Percentiles rank a stretch among this genome's conserved stretches.
Conservation (phyloP, 139 green algal genomes). For the Bryopsis sp. region DNA sequence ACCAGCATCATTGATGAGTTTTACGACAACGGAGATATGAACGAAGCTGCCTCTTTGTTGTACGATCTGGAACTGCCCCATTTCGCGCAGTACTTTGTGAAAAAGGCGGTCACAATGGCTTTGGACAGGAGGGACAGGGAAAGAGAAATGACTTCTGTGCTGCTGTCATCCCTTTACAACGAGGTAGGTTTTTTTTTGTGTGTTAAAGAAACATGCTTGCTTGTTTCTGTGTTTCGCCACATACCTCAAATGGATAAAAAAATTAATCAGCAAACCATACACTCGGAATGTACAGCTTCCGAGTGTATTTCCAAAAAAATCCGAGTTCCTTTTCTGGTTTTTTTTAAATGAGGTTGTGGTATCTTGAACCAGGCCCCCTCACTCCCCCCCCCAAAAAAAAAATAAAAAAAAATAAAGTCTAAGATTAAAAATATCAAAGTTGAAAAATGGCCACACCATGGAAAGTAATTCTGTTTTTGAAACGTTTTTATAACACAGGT, state of each 20-base stretch:
- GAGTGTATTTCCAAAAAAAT: too few species aligned
- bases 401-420: too few species aligned
- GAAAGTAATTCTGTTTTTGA: not conserved
- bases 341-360: too few species aligned
- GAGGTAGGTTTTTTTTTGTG: slow-evolving; percentile 39
- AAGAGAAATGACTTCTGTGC: slow-evolving; percentile 75
- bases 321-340: too few species aligned
- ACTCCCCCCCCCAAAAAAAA: too few species aligned
- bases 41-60: slow-evolving; percentile 39
- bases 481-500: slow-evolving; percentile 23
- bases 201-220: too few species aligned
- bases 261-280: too few species aligned
- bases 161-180: slow-evolving; percentile 79
- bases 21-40: slow-evolving; percentile 64
- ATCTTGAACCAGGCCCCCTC: too few species aligned
- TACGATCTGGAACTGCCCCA: slow-evolving; percentile 22
- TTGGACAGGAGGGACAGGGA: slow-evolving; percentile 84
- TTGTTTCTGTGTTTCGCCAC: not conserved
- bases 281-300: too few species aligned
- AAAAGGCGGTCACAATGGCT: slow-evolving; percentile 56
- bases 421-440: not conserved
- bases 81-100: slow-evolving; percentile 86
- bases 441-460: too few species aligned
- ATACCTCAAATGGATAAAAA: too few species aligned
- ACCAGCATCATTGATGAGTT: slow-evolving; percentile 73